Evolutionary conservation across 345 rosid species (phyloP), one percentile per base, ranked within the genome.

Genomic region (Murraya koenigii): DNA sequence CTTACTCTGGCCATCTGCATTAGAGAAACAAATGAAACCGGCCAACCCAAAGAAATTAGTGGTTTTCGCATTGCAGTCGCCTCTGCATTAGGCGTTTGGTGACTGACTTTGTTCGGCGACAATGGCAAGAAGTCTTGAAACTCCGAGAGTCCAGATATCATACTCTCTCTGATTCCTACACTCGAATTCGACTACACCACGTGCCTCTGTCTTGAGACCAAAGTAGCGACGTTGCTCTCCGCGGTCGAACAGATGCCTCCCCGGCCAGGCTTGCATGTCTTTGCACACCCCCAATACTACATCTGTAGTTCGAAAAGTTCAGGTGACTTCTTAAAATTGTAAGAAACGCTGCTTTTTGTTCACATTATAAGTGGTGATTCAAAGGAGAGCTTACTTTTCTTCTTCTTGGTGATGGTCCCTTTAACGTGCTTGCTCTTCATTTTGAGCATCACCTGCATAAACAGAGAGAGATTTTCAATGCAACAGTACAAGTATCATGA

Each of bases 401-500:
- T 89, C 89, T 94, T 96, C 76, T 96, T 96, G 75, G 95, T 93
- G 79, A 93, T 86, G 56, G 97, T 90, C 54, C 89, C 92, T 36
- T 90, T 97, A 0, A 92, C 95, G 77, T 88, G 98, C 76, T 86
- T 93, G 86, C 99, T 96, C 80, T 90, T 92, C 97, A 88, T 96
- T 86, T 91, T 96, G 75, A 93, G 86, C 83, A 86, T 86, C 72
- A 92, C 99, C 93, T 94, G 87, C 77, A 75, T 22, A 47, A 63
- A 15, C 49, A 41, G 10, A 13, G 4, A 41, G 49, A 41, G 49
- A 44, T 13, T 44, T 44, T 13, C 13, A 0, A 35, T 54, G 10
- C 3, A 77, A 77, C 23, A 64, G 32, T 22, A 4, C 36, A 71
- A 78, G 74, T 17, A 52, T 13, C 61, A 17, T 49, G 19, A 20